These are phyloP conservation scores for Sporothrix schenckii DNA, from an alignment of 2,329 filamentous ascomycete genomes.

Conservation along the genomic window DNA sequence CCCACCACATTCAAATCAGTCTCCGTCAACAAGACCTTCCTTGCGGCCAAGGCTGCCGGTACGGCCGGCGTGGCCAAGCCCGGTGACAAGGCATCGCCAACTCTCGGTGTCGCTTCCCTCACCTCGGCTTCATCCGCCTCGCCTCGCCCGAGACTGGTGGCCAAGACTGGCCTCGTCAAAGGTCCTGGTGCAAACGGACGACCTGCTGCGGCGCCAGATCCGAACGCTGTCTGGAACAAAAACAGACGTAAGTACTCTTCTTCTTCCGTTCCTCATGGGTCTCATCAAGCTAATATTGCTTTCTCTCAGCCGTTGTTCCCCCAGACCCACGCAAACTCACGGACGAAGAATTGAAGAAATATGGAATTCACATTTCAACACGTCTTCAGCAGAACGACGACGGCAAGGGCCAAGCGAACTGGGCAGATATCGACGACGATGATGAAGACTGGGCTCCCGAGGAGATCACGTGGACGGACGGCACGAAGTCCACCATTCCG, in stretches of 20 bases:
- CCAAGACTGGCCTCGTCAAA: constrained; percentile 68
- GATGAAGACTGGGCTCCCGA: constrained; percentile 87
- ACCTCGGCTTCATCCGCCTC: constrained; percentile 51
- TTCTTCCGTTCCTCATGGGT: no score
- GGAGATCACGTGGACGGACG: constrained; percentile 84
- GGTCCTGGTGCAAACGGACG: constrained; percentile 60
- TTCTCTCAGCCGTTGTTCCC: constrained; percentile 54
- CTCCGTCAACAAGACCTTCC: constrained; percentile 81
- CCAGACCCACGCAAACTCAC: constrained; percentile 80
- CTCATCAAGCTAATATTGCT: not conserved
- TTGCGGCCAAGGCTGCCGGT: constrained; percentile 67
- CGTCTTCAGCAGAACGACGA: constrained; percentile 73
- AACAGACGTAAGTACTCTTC: constrained; percentile 69
- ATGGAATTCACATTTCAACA: constrained; percentile 81
- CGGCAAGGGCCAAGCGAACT: constrained; percentile 69
- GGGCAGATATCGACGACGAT: constrained; percentile 88
- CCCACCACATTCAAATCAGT: constrained; percentile 80
- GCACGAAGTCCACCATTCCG: constrained; percentile 77
- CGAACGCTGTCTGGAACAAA: constrained; percentile 83
- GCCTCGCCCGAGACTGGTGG: constrained; percentile 70
- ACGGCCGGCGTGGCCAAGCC: constrained; percentile 51
- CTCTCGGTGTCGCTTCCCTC: constrained; percentile 49
- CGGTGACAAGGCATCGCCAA: constrained; percentile 54
- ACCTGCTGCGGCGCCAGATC: constrained; percentile 65
- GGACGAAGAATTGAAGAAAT: constrained; percentile 84